Percentiles rank a stretch among this genome's conserved stretches.
phyloP scores from a whole-genome alignment of 345 rosid genomes.

The Sisymbrium altissimum region DNA sequence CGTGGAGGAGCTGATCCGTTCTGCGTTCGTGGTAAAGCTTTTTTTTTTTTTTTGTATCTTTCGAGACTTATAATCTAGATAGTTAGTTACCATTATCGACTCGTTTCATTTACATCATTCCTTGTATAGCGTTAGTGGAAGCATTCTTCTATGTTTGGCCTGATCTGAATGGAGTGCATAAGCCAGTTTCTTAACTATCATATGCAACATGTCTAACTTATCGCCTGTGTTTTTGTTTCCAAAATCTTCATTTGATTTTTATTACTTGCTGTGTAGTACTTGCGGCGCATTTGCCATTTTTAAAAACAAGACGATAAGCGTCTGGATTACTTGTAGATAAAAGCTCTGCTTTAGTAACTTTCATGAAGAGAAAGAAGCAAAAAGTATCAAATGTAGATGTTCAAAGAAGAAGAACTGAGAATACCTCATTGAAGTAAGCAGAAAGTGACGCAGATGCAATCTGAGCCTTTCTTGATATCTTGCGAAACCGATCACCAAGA shows the following conservation, averaged over 20 bases:
- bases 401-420: neutral
- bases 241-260: neutral
- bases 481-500: slow-evolving; percentile 74
- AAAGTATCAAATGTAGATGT: no score
- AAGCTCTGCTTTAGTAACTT: neutral
- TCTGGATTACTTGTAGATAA: slow-evolving; percentile 52
- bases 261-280: neutral
- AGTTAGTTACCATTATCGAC: neutral
- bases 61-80: neutral
- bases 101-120: neutral
- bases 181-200: neutral
- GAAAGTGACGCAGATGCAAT: slow-evolving; percentile 71
- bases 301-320: no score
- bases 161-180: neutral
- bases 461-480: slow-evolving; percentile 71
- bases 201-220: neutral
- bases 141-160: neutral
- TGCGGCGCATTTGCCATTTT: no score
- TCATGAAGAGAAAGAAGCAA: no score
- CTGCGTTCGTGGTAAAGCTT: slow-evolving; percentile 83
- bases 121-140: neutral
- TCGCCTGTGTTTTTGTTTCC: neutral
- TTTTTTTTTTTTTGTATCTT: neutral
- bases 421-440: slow-evolving; percentile 83
- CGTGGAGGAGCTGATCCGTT: slow-evolving; percentile 87